phyloP scores from a whole-genome alignment of 2,329 filamentous ascomycete genomes.

The Bipolaris gigantea region DNA sequence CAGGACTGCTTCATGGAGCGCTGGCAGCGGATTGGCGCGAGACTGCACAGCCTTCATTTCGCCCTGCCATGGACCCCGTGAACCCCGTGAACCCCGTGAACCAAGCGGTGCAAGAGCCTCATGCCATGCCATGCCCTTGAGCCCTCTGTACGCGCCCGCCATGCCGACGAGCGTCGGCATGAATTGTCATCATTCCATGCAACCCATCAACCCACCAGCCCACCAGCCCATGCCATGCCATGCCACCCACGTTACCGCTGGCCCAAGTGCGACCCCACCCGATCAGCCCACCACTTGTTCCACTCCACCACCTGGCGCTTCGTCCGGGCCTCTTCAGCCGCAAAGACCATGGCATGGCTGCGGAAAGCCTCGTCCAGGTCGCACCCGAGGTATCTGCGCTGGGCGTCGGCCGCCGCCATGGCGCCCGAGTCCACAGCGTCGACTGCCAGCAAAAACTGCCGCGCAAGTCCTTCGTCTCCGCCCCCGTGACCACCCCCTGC shows the following conservation, averaged over 20 bases:
- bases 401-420: slow-evolving; percentile 69
- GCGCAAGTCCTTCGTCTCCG: slow-evolving; percentile 76
- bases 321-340: slow-evolving; percentile 81
- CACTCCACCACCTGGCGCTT: slow-evolving; percentile 73
- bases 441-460: slow-evolving; percentile 81
- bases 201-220: too few species aligned
- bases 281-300: slow-evolving; percentile 71
- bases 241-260: slow-evolving; percentile 12
- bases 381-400: slow-evolving; percentile 76
- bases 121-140: slow-evolving; percentile 22
- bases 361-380: slow-evolving; percentile 83
- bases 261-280: slow-evolving; percentile 48
- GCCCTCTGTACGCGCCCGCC: slow-evolving; percentile 32
- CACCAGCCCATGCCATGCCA: too few species aligned
- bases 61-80: slow-evolving; percentile 12
- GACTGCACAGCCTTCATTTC: slow-evolving; percentile 18
- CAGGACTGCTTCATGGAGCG: slow-evolving; percentile 19
- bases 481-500: slow-evolving; percentile 71
- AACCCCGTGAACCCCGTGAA: not conserved
- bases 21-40: slow-evolving; percentile 19
- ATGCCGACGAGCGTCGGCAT: slow-evolving; percentile 2
- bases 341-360: slow-evolving; percentile 91
- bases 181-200: slow-evolving; percentile 5
- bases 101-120: slow-evolving; percentile 21
- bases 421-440: slow-evolving; percentile 73